A percentile compares a stretch with the other conserved stretches of the same genome.
Evolutionary conservation across 2,329 filamentous ascomycete genomes (phyloP).

Genomic region (Exserohilum turcica): DNA sequence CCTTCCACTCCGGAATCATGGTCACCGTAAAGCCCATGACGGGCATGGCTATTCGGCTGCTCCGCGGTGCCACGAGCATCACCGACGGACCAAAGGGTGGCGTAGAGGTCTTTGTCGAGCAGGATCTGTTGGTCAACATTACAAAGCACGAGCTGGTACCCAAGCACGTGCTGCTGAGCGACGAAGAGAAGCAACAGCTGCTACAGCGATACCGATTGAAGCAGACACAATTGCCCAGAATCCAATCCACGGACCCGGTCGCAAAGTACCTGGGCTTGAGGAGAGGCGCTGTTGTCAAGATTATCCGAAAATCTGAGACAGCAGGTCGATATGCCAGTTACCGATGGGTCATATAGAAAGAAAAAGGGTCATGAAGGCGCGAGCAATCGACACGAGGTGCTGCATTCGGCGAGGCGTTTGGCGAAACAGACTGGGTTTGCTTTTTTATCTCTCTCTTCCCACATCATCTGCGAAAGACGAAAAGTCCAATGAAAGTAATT

Average conservation of each 20-base stretch:
- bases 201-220: constrained; percentile 91
- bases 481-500: neutral
- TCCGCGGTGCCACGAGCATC: constrained; percentile 38
- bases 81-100: constrained; percentile 70
- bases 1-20: constrained; percentile 89
- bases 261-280: constrained; percentile 88
- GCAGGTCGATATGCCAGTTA: constrained; percentile 97
- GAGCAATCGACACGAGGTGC: constrained; percentile 3
- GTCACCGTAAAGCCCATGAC: constrained; percentile 83
- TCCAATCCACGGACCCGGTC: constrained; percentile 89
- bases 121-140: constrained; percentile 96
- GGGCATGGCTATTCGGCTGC: constrained; percentile 65
- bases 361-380: neutral
- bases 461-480: neutral
- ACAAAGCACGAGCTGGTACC: constrained; percentile 97
- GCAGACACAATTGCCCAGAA: constrained; percentile 94
- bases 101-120: constrained; percentile 94
- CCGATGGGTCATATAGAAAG: constrained; percentile 62
- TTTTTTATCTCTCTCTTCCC: constrained; percentile 1
- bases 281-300: constrained; percentile 96
- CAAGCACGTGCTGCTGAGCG: constrained; percentile 86
- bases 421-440: constrained; percentile 22
- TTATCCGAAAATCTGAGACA: constrained; percentile 93
- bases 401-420: constrained; percentile 41
- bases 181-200: constrained; percentile 85